Percentiles rank a stretch among this genome's conserved stretches.
phyloP scores from a whole-genome alignment of 495 filamentous ascomycete species.

The Penicillium desertorum region DNA sequence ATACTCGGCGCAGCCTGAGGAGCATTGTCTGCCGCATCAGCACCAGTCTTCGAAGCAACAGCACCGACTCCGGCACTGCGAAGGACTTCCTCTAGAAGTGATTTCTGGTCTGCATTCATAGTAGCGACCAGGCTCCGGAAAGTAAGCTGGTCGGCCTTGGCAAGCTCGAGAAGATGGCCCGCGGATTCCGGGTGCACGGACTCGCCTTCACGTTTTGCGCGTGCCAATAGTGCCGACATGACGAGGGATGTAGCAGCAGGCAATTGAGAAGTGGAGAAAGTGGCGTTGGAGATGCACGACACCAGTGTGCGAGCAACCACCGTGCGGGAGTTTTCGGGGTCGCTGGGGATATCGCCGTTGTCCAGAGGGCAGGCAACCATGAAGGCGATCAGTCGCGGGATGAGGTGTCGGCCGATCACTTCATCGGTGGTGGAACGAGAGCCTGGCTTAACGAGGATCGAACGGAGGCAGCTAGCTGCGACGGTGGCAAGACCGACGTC shows the following conservation, averaged over 20 bases:
- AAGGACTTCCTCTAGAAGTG: constrained; percentile 81
- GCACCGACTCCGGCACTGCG: constrained; percentile 52
- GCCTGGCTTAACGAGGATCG: constrained; percentile 69
- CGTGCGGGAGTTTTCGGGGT: constrained; percentile 69
- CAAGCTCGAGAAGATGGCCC: constrained; percentile 73
- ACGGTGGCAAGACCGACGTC: constrained; percentile 79
- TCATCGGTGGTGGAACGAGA: constrained; percentile 67
- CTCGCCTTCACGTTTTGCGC: constrained; percentile 56
- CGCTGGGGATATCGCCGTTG: constrained; percentile 51
- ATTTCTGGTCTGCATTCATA: constrained; percentile 69
- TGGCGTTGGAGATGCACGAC: constrained; percentile 59
- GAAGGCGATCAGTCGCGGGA: constrained; percentile 76
- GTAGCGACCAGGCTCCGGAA: constrained; percentile 74
- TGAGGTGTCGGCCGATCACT: constrained; percentile 67
- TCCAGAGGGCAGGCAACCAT: constrained; percentile 61
- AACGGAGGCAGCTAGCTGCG: constrained; percentile 81
- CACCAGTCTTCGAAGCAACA: constrained; percentile 24
- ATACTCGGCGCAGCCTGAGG: constrained; percentile 74
- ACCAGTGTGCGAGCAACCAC: constrained; percentile 72
- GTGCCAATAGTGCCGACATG: constrained; percentile 73
- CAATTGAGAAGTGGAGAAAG: constrained; percentile 47
- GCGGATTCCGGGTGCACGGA: constrained; percentile 67
- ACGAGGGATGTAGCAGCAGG: constrained; percentile 68
- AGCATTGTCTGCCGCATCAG: constrained; percentile 32
- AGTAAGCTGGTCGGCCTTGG: constrained; percentile 64